phyloP scores from a whole-genome alignment of 2,329 filamentous ascomycete genomes.

The Dactylellina leptospora region DNA sequence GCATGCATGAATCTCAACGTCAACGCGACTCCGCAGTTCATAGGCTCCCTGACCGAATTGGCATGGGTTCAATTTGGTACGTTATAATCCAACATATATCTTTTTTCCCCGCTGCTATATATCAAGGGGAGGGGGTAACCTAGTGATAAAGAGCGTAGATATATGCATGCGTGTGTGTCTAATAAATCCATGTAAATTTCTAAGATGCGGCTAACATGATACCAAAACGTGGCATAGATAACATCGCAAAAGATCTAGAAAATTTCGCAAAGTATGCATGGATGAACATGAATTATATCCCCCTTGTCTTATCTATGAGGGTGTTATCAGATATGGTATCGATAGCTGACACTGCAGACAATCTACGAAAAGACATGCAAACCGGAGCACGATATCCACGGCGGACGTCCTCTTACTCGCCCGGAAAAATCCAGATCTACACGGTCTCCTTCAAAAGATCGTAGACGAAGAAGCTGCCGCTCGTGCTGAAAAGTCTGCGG shows the following conservation, averaged over 20 bases:
- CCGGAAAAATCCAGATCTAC: conserved; percentile 84
- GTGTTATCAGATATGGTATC: not conserved
- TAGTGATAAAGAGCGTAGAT: too few species aligned
- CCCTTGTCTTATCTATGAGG: not conserved
- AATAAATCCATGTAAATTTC: conserved; percentile 6
- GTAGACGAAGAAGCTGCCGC: conserved; percentile 70
- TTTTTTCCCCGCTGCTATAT: too few species aligned
- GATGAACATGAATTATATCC: not conserved
- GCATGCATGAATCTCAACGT: conserved; percentile 76
- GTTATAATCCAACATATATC: conserved; percentile 41
- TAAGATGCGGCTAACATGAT: conserved; percentile 11
- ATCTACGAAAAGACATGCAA: conserved; percentile 73
- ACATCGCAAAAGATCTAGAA: conserved; percentile 70
- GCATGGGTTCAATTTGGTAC: conserved; percentile 86
- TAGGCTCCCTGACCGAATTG: conserved; percentile 83
- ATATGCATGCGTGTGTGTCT: too few species aligned
- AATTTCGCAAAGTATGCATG: conserved; percentile 67
- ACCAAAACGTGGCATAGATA: conserved; percentile 61
- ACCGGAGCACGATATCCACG: conserved; percentile 78
- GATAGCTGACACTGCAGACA: conserved; percentile 56
- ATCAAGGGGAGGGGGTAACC: too few species aligned
- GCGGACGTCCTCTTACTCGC: conserved; percentile 89
- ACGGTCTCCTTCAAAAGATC: conserved; percentile 75
- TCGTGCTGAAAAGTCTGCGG: conserved; percentile 54
- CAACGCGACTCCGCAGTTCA: conserved; percentile 92